Conservation (phyloP, 2,329 filamentous ascomycete species). For the Dactylellina sp. region DNA sequence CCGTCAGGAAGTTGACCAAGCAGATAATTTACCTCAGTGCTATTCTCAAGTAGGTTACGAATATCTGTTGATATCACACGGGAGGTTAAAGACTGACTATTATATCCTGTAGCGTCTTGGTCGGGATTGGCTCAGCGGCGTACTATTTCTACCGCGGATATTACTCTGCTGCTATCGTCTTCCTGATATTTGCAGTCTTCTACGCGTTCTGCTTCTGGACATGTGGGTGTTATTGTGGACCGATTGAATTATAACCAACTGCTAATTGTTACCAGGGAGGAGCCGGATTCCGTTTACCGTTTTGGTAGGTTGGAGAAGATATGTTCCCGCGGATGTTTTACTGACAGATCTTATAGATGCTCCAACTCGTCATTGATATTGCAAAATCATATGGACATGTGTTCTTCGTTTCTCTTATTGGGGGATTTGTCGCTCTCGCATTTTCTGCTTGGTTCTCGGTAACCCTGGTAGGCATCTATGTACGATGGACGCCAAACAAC, state of each 20-base stretch:
- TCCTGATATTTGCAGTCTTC: slow-evolving; percentile 83
- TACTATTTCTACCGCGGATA: slow-evolving; percentile 70
- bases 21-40: slow-evolving; percentile 93
- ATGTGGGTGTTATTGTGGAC: slow-evolving; percentile 66
- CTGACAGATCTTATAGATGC: slow-evolving; percentile 69
- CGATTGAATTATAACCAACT: background rate
- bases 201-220: slow-evolving; percentile 84
- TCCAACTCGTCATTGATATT: slow-evolving; percentile 85
- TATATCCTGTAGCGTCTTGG: slow-evolving; percentile 71
- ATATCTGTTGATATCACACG: too few relatives aligned
- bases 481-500: slow-evolving; percentile 76
- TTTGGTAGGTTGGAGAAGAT: slow-evolving; percentile 64
- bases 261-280: slow-evolving; percentile 68
- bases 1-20: slow-evolving; percentile 82
- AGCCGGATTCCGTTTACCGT: slow-evolving; percentile 89
- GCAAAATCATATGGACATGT: slow-evolving; percentile 86
- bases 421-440: slow-evolving; percentile 79
- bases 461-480: slow-evolving; percentile 86
- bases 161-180: slow-evolving; percentile 87
- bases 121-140: slow-evolving; percentile 88
- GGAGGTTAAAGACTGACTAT: slow-evolving; percentile 14
- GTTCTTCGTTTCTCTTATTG: slow-evolving; percentile 84
- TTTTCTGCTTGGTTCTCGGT: slow-evolving; percentile 88
- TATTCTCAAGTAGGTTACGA: slow-evolving; percentile 73
- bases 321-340: background rate